Conservation (phyloP, 495 filamentous ascomycete species). For the Penicillium coprophilum region DNA sequence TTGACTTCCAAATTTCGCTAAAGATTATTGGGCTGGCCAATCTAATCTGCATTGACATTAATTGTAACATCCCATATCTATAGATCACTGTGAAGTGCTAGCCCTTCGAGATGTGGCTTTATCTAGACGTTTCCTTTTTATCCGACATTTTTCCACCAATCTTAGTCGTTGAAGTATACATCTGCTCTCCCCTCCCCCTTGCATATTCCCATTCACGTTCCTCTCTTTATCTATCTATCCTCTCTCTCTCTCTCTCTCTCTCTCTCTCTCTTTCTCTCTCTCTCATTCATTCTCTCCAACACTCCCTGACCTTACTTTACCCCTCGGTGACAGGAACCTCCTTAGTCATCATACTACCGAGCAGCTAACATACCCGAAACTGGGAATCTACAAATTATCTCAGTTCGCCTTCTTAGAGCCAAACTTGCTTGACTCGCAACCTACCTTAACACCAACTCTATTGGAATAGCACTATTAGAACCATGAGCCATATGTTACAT, state of each 20-base stretch:
- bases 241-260: no score
- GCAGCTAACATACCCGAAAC: background rate
- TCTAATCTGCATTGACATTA: background rate
- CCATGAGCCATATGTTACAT: background rate
- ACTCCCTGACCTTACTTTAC: background rate
- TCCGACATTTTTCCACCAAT: constrained; percentile 5
- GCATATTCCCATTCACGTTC: background rate
- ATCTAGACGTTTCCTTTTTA: background rate
- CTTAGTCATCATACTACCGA: background rate
- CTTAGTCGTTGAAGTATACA: background rate
- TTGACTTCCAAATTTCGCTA: no score
- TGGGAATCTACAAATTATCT: background rate
- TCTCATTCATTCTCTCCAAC: background rate
- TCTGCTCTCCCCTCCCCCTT: background rate
- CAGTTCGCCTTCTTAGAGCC: background rate
- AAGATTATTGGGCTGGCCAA: background rate
- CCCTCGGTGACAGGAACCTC: background rate
- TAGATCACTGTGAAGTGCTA: background rate
- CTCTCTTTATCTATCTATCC: no score
- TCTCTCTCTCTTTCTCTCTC: background rate
- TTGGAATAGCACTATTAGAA: no score
- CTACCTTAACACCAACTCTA: background rate
- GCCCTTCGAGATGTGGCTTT: background rate
- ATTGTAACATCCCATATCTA: no score
- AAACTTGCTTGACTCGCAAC: background rate